Base-by-base conservation (phyloP, 2,329 filamentous ascomycete genomes). In the Diaporthe helianthi region DNA sequence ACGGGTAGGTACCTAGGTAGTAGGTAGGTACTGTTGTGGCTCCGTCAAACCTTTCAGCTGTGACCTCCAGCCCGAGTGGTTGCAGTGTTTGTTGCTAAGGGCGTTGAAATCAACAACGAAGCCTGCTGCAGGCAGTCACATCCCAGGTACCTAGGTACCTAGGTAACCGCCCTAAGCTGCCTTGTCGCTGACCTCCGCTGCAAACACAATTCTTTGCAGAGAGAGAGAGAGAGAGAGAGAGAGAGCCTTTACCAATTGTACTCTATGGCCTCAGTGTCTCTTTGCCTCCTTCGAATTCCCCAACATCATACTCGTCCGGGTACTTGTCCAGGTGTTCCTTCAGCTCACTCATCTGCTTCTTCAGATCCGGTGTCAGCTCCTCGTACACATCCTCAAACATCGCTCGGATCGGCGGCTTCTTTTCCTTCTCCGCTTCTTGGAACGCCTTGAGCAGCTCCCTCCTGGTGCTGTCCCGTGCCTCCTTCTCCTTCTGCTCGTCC, bases 371-470 rank as follows among this genome's bases (percentile, higher is more conserved):
- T 0, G 94, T 98, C 74, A 98, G 75, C 54, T 93, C 88, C 78
- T 96, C 93, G 79, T 98, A 99, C 1, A 98, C 87, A 79, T 96
- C 96, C 74, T 92, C 89, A 79, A 98, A 98, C 83, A 94, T 89
- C 68, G 85, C 78, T 55, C 87, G 83, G 41, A 97, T 84, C 2
- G 89, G 84, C 1, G 92, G 92, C 78, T 93, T 93, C 86, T 92
- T 93, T 80, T 92, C 90, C 78, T 89, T 89, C 81, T 97, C 93
- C 0, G 92, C 96, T 71, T 92, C 89, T 15, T 90, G 88, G 80
- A 99, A 98, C 0, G 93, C 94, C 75, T 89, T 89, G 63, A 99
- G 79, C 0, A 98, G 87, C 33, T 94, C 91, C 12, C 75, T 71
- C 36, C 78, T 73, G 60, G 79, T 80, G 38, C 71, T 73, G 31